Evolutionary conservation across 2,329 filamentous ascomycete species (phyloP).

Genomic region (Paecilomyces variotii): DNA sequence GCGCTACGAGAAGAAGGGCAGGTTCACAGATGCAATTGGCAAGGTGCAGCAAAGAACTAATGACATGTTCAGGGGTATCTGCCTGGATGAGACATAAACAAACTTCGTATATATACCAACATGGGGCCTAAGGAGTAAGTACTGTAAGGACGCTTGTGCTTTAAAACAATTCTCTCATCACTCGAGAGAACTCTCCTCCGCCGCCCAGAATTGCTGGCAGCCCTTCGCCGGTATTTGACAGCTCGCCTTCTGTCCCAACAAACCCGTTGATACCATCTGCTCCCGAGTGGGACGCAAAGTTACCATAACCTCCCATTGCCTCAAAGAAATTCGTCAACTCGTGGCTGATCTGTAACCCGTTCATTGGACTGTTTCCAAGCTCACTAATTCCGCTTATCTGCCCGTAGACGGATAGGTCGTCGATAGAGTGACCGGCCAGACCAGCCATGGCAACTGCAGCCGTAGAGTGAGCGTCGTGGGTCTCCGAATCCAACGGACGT

Average conservation of each 20-base stretch:
- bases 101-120: background rate
- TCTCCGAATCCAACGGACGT: slow-evolving; percentile 29
- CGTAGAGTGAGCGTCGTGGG: slow-evolving; percentile 50
- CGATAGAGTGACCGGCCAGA: slow-evolving; percentile 54
- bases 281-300: slow-evolving; percentile 24
- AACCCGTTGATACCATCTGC: slow-evolving; percentile 33
- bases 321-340: slow-evolving; percentile 58
- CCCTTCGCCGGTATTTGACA: slow-evolving; percentile 36
- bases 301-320: slow-evolving; percentile 48
- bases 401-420: slow-evolving; percentile 46
- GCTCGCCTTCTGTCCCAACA: slow-evolving; percentile 28
- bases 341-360: slow-evolving; percentile 52
- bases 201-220: slow-evolving; percentile 41
- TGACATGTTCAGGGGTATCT: background rate
- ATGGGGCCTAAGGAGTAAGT: background rate
- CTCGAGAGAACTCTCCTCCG: slow-evolving; percentile 52
- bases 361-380: slow-evolving; percentile 47
- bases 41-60: background rate
- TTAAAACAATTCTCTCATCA: slow-evolving; percentile 54
- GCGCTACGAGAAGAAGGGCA: background rate
- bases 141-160: background rate
- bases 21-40: background rate
- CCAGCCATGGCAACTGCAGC: slow-evolving; percentile 60
- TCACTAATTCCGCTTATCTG: slow-evolving; percentile 28
- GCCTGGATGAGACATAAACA: background rate